Evolutionary conservation across 139 green algal genomes (phyloP).

Genomic region (Pleodorina starrii): DNA sequence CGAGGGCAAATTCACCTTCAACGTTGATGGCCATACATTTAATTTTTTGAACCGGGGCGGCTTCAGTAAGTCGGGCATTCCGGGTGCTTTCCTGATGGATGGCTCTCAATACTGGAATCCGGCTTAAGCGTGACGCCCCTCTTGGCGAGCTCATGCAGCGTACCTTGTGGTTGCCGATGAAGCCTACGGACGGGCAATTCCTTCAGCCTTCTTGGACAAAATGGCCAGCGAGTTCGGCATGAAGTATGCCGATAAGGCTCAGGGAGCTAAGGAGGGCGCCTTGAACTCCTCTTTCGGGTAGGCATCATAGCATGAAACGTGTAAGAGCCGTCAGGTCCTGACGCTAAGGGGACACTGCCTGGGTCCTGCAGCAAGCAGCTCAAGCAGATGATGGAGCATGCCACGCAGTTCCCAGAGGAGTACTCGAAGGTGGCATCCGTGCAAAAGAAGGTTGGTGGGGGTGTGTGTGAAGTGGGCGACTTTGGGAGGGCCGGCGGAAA

Average conservation of each 20-base stretch:
- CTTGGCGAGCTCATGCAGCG: conserved; percentile 56
- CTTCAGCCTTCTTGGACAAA: conserved; percentile 94
- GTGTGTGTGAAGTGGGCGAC: no score
- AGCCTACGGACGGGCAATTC: conserved; percentile 89
- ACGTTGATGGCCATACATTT: conserved; percentile 86
- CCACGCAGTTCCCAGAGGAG: conserved; percentile 90
- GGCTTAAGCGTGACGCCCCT: not conserved
- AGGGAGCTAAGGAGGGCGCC: conserved; percentile 62
- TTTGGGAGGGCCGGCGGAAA: no score
- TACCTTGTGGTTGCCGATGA: conserved; percentile 97
- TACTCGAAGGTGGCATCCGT: conserved; percentile 90
- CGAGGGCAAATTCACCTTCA: conserved; percentile 81
- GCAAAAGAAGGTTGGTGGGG: conserved; percentile 84
- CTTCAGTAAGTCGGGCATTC: conserved; percentile 71
- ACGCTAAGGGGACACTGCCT: no score
- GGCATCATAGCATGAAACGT: no score
- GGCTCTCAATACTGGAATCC: not conserved
- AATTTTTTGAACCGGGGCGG: conserved; percentile 88
- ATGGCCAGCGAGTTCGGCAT: conserved; percentile 80
- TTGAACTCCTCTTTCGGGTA: conserved; percentile 81
- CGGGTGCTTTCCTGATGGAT: not conserved
- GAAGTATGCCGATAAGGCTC: conserved; percentile 86
- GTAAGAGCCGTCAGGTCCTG: no score
- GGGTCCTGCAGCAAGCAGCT: conserved; percentile 78
- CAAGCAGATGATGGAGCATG: conserved; percentile 94